A percentile compares a stretch with the other conserved stretches of the same genome.
Evolutionary conservation across 768 basidiomycete genomes (phyloP).

Genomic region (Dentipellis fragilis): DNA sequence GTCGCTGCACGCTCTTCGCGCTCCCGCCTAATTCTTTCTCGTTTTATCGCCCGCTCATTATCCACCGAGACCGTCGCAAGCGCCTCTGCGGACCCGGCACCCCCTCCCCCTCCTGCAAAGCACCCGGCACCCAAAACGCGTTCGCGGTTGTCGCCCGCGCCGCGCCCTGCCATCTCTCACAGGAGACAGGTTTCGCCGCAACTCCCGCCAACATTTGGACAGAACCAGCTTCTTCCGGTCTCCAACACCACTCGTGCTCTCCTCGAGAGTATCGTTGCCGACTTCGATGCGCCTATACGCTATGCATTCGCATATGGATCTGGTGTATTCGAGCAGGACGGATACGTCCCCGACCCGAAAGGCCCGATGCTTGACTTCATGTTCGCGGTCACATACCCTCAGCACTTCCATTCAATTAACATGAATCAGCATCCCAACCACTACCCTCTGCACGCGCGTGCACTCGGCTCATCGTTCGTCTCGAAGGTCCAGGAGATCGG

Average conservation of each 20-base stretch:
- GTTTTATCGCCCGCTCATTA: slow-evolving; percentile 6
- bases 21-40: slow-evolving; percentile 1
- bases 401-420: slow-evolving; percentile 93
- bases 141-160: slow-evolving; percentile 32
- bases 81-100: slow-evolving; percentile 4
- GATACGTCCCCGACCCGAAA: slow-evolving; percentile 38
- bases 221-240: slow-evolving; percentile 74
- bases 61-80: slow-evolving; percentile 5
- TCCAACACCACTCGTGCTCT: slow-evolving; percentile 71
- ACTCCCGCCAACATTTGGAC: slow-evolving; percentile 66
- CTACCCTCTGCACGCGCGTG: slow-evolving; percentile 83
- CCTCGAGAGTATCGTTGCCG: slow-evolving; percentile 67
- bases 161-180: slow-evolving; percentile 23
- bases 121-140: slow-evolving; percentile 21
- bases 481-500: slow-evolving; percentile 60
- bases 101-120: slow-evolving; percentile 20
- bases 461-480: slow-evolving; percentile 77
- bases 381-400: slow-evolving; percentile 89
- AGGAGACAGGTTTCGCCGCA: slow-evolving; percentile 31
- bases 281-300: slow-evolving; percentile 84
- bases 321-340: slow-evolving; percentile 90
- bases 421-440: slow-evolving; percentile 86
- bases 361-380: slow-evolving; percentile 92
- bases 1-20: slow-evolving; percentile 1
- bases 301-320: slow-evolving; percentile 98